Conservation (phyloP, 371 early-diverging fungal species). For the Actinomortierella ambigua region DNA sequence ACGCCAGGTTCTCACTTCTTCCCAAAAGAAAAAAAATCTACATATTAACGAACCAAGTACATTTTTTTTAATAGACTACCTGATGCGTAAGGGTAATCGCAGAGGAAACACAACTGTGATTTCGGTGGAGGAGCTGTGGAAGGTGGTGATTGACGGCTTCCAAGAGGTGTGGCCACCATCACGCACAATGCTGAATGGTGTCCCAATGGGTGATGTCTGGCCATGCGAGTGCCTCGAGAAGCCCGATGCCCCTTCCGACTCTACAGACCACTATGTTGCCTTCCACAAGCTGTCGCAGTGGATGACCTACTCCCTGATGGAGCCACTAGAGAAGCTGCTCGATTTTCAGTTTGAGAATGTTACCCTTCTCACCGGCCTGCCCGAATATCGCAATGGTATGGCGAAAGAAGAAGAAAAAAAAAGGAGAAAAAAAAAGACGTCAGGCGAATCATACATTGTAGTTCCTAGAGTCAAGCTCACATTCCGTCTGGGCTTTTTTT, state of each 20-base stretch:
- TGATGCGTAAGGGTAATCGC: slow-evolving; percentile 29
- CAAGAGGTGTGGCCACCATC: slow-evolving; percentile 79
- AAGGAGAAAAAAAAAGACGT: neutral
- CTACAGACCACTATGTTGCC: slow-evolving; percentile 63
- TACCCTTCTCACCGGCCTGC: slow-evolving; percentile 83
- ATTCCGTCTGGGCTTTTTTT: neutral
- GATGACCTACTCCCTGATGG: slow-evolving; percentile 92
- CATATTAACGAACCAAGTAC: too few species aligned
- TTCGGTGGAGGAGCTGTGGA: slow-evolving; percentile 73
- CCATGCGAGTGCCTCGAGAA: slow-evolving; percentile 59
- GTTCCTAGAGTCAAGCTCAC: neutral
- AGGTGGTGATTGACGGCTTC: slow-evolving; percentile 77
- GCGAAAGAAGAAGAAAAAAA: neutral
- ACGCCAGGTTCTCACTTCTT: too few species aligned
- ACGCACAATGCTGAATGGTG: slow-evolving; percentile 74
- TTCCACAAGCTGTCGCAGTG: slow-evolving; percentile 96
- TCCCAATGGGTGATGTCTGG: slow-evolving; percentile 92
- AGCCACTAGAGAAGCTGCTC: slow-evolving; percentile 69
- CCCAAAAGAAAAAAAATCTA: too few species aligned
- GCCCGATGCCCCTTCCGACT: slow-evolving; percentile 26
- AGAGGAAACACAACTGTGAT: slow-evolving; percentile 48
- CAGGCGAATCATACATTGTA: slow-evolving; percentile 4
- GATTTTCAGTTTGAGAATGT: slow-evolving; percentile 62
- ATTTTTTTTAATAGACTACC: slow-evolving; percentile 25
- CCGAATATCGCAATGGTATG: slow-evolving; percentile 91